Evolutionary conservation across 371 early-diverging fungal species (phyloP), one percentile per base, ranked within the genome.

Genomic region (Mortierella sp.): DNA sequence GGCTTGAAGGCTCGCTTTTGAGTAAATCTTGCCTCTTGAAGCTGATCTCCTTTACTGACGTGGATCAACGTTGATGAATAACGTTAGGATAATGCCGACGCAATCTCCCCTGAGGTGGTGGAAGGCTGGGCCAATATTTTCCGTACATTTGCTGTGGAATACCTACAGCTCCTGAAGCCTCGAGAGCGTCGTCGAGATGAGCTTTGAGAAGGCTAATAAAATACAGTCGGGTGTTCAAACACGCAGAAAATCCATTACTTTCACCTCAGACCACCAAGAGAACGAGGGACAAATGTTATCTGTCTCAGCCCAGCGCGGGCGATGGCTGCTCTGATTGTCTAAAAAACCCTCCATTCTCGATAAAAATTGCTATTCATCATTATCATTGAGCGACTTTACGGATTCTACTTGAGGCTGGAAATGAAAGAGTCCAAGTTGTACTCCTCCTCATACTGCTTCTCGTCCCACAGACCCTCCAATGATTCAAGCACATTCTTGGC

Each of bases 391-490:
- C n/a, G n/a, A n/a, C n/a, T n/a, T n/a, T n/a, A n/a, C n/a, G n/a
- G n/a, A n/a, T n/a, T 34, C 58, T 71, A 88, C 30, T 83, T 85
- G 51, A 93, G 74, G n/a, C 91, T 88, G 21, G 84, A 84, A 55
- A 94, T 92, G 73, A 94, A 94, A 48, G 85, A 86, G 71, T 93
- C 93, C 67, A 94, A 80, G 64, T 92, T 91, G 68, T 91, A 93
- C 82, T 93, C 94, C 64, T 92, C 92, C 64, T 96, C 95, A 71
- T 98, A 98, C 78, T 98, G 95, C 67, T 89, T 93, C 57, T 96
- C 93, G 54, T 96, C 97, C 96, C 97, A 96, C 24, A 97, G 79
- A 18, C 86, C 90, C 53, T 93, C 96, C 39, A 98, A 73, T 18
- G 90, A 89, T 71, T 96, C 96, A 47, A 96, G 69, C 10, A 94